phyloP scores from a whole-genome alignment of 768 basidiomycete genomes.

The Psilocybe cubensis region DNA sequence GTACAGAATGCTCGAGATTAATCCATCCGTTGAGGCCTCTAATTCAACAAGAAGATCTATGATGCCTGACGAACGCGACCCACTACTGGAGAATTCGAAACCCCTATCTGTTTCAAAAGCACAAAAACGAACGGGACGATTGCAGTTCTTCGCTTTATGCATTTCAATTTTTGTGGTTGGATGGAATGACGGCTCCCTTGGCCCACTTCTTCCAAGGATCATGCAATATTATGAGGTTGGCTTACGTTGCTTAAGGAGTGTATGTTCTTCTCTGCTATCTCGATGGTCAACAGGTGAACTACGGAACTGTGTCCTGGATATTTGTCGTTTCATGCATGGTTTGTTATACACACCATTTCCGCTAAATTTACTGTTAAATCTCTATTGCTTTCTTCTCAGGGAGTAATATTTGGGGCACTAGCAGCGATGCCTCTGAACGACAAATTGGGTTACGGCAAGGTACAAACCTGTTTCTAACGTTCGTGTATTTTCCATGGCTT shows the following conservation, averaged over 20 bases:
- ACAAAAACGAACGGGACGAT: constrained; percentile 14
- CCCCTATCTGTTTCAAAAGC: constrained; percentile 9
- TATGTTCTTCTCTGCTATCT: neutral
- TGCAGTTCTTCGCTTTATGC: constrained; percentile 60
- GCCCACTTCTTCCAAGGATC: constrained; percentile 75
- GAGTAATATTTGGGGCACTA: constrained; percentile 42
- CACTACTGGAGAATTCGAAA: neutral
- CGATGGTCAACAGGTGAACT: constrained; percentile 43
- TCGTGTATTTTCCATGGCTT: no score
- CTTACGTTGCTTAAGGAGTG: neutral
- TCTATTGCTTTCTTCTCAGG: no score
- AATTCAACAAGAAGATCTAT: neutral
- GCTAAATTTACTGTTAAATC: no score
- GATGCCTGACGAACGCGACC: neutral
- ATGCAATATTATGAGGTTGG: constrained; percentile 56
- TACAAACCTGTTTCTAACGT: constrained; percentile 10
- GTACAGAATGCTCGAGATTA: no score
- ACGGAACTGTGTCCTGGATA: constrained; percentile 60
- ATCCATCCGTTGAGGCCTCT: no score
- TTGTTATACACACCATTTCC: no score
- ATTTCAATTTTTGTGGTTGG: constrained; percentile 63
- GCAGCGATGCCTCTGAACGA: constrained; percentile 41
- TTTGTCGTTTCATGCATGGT: constrained; percentile 50
- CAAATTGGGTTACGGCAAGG: constrained; percentile 46
- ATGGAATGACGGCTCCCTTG: constrained; percentile 78